These are phyloP conservation scores for Calonectria crousiana DNA, from an alignment of 2,329 filamentous ascomycete genomes.

Conservation along the genomic window DNA sequence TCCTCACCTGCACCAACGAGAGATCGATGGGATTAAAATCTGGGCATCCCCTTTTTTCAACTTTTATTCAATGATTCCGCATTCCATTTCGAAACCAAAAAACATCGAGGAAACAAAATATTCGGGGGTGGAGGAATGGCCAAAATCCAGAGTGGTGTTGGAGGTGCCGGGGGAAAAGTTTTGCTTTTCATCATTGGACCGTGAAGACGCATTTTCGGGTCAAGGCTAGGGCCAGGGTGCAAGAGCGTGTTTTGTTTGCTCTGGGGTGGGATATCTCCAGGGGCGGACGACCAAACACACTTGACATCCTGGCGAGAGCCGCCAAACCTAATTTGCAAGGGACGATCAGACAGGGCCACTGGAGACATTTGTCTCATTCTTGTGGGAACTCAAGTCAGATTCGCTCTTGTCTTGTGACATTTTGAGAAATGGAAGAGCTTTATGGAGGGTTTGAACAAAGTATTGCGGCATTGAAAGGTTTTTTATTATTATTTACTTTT, in stretches of 20 bases:
- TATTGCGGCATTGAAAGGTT: background rate
- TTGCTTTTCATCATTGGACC: conserved; percentile 34
- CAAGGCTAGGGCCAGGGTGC: conserved; percentile 33
- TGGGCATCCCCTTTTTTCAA: background rate
- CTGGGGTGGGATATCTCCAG: conserved; percentile 41
- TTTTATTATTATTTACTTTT: conserved; percentile 2
- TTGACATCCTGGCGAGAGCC: conserved; percentile 29
- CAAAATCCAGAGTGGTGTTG: conserved; percentile 23
- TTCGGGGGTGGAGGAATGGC: conserved; percentile 22
- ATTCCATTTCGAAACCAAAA: conserved; percentile 2
- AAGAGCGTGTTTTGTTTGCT: conserved; percentile 30
- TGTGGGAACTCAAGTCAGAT: conserved; percentile 30
- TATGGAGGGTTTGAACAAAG: background rate
- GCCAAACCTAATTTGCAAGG: conserved; percentile 38
- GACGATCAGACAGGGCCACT: conserved; percentile 34
- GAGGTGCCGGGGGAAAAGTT: conserved; percentile 38
- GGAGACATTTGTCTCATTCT: conserved; percentile 29
- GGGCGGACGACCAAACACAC: conserved; percentile 29
- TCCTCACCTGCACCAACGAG: background rate
- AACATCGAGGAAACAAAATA: conserved; percentile 24
- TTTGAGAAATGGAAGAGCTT: conserved; percentile 1
- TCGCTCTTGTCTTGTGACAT: conserved; percentile 5
- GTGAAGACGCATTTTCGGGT: conserved; percentile 35
- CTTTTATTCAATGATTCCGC: conserved; percentile 8
- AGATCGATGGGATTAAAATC: background rate